Conservation (phyloP, 1,284 basidiomycete genomes). For the Ustilago bromivora region DNA sequence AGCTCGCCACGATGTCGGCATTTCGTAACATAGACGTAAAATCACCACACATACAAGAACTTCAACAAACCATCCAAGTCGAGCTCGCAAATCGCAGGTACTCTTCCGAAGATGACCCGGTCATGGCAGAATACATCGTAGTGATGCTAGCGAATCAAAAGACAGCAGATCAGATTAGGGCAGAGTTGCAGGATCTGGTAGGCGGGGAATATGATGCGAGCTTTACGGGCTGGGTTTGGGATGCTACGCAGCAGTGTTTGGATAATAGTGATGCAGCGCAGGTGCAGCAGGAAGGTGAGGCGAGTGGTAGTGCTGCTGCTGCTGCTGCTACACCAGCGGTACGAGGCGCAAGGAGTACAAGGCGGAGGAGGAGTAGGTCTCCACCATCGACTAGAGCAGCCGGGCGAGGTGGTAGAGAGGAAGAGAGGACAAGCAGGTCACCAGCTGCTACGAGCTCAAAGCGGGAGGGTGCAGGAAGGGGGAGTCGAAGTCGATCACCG, state of each 20-base stretch:
- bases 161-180: slow-evolving; percentile 58
- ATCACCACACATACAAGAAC: slow-evolving; percentile 31
- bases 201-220: slow-evolving; percentile 59
- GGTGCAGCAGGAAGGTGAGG: neutral
- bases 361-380: slow-evolving; percentile 10
- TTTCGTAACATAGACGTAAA: slow-evolving; percentile 50
- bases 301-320: neutral
- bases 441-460: neutral
- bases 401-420: neutral
- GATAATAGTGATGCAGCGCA: neutral
- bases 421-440: slow-evolving; percentile 3
- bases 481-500: slow-evolving; percentile 7
- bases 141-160: slow-evolving; percentile 69
- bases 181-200: slow-evolving; percentile 64
- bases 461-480: neutral
- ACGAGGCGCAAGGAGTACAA: slow-evolving; percentile 5
- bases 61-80: slow-evolving; percentile 56
- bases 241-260: slow-evolving; percentile 28
- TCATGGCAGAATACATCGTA: slow-evolving; percentile 69
- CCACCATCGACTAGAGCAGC: neutral
- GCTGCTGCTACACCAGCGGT: slow-evolving; percentile 1
- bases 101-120: slow-evolving; percentile 54
- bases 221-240: slow-evolving; percentile 62
- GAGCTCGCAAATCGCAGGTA: slow-evolving; percentile 56
- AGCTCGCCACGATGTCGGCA: slow-evolving; percentile 24